phyloP scores from a whole-genome alignment of 129 eudicot species.

The Centrapalus pauciflorus region DNA sequence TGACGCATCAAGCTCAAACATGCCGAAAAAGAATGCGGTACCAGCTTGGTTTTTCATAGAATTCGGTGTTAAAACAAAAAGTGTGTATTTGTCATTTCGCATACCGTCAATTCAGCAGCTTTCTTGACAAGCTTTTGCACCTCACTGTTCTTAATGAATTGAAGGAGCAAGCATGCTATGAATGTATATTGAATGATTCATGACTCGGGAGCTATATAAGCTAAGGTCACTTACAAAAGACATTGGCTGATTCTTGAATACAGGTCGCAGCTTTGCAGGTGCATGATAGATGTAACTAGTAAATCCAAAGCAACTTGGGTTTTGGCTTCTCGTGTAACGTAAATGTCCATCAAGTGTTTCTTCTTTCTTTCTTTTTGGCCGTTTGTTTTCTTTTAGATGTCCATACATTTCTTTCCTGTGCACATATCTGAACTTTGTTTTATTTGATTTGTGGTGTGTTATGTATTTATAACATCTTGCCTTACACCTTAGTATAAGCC shows the following conservation, averaged over 20 bases:
- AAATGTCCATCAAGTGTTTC: slow-evolving; percentile 17
- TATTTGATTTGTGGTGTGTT: slow-evolving; percentile 18
- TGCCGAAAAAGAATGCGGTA: slow-evolving; percentile 3
- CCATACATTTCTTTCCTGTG: slow-evolving; percentile 18
- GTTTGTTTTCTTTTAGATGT: not conserved
- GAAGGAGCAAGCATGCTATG: slow-evolving; percentile 22
- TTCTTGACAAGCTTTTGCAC: slow-evolving; percentile 27
- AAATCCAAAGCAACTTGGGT: slow-evolving; percentile 22
- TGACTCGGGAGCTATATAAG: slow-evolving; percentile 28
- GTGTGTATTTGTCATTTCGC: slow-evolving; percentile 29
- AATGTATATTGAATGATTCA: slow-evolving; percentile 24
- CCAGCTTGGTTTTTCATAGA: slow-evolving; percentile 17
- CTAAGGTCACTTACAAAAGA: slow-evolving; percentile 28
- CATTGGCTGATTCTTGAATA: slow-evolving; percentile 32
- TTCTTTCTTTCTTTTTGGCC: not conserved
- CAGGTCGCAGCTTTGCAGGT: slow-evolving; percentile 29
- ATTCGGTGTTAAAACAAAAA: slow-evolving; percentile 16
- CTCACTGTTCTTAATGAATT: not conserved
- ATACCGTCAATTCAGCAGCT: slow-evolving; percentile 22
- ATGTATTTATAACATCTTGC: not conserved
- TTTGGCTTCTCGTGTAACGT: slow-evolving; percentile 32
- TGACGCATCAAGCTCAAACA: slow-evolving; percentile 16
- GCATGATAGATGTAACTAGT: slow-evolving; percentile 30
- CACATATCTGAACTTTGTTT: slow-evolving; percentile 24
- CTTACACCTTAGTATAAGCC: slow-evolving; percentile 5